Evolutionary conservation across 2,329 filamentous ascomycete genomes (phyloP).

Genomic region (Fusarium sarcochroum): DNA sequence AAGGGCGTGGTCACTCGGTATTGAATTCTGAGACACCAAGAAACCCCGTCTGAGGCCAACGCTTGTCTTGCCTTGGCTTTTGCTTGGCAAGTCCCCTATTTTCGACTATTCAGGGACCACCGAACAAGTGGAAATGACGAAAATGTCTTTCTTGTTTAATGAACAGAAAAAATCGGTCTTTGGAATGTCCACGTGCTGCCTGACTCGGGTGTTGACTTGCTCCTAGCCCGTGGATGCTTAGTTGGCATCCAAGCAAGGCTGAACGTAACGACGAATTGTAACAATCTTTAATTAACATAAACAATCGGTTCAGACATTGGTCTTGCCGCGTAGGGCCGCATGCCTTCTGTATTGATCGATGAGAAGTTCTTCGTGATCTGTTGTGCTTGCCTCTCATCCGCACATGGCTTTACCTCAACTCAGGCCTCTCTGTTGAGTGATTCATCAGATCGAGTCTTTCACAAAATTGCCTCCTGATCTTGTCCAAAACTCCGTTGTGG

Average conservation of each 20-base stretch:
- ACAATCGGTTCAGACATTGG: too few species aligned
- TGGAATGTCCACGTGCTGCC: constrained; percentile 31
- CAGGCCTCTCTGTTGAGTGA: too few species aligned
- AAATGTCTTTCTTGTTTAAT: constrained; percentile 13
- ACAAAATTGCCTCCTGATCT: too few species aligned
- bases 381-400: too few species aligned
- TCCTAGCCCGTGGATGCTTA: constrained; percentile 4
- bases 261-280: too few species aligned
- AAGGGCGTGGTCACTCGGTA: constrained; percentile 1
- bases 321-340: too few species aligned
- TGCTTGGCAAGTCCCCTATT: constrained; percentile 36
- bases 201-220: constrained; percentile 2
- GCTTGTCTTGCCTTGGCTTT: constrained; percentile 38
- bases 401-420: too few species aligned
- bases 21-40: constrained; percentile 15
- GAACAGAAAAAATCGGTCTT: constrained; percentile 5
- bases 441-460: too few species aligned
- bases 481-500: too few species aligned
- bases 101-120: neutral
- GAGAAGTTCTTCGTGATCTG: too few species aligned
- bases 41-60: constrained; percentile 20
- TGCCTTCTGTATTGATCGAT: too few species aligned
- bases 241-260: neutral
- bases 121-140: constrained; percentile 5
- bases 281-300: too few species aligned